phyloP scores from a whole-genome alignment of 352 stramenopile genomes.

The Pythium brassicae region DNA sequence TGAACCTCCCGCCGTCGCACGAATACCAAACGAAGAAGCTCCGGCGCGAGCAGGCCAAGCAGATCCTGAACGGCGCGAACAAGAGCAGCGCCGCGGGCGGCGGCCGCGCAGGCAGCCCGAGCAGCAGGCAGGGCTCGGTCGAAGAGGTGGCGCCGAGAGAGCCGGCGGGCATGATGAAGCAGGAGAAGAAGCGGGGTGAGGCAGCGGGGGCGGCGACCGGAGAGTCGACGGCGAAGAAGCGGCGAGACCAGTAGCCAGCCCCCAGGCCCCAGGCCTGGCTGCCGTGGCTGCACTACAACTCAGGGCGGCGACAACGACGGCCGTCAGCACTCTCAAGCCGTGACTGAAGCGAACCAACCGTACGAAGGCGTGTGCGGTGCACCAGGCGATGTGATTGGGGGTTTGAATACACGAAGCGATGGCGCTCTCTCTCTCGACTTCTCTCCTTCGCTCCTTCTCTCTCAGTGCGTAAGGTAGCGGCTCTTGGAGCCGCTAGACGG shows the following conservation, averaged over 20 bases:
- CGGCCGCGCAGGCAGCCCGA: neutral
- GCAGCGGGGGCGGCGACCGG: neutral
- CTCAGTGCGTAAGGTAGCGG: constrained; percentile 64
- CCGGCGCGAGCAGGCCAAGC: constrained; percentile 77
- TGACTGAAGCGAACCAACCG: too few relatives aligned
- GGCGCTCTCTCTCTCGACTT: neutral
- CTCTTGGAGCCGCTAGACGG: constrained; percentile 35
- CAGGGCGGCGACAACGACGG: neutral
- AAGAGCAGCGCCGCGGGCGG: constrained; percentile 17
- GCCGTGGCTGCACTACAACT: too few relatives aligned
- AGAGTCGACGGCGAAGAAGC: constrained; percentile 48
- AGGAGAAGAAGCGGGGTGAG: constrained; percentile 29
- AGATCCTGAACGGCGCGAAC: constrained; percentile 41
- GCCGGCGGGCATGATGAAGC: constrained; percentile 21
- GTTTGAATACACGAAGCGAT: neutral
- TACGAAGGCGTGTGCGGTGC: too few relatives aligned
- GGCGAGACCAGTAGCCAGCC: constrained; percentile 42
- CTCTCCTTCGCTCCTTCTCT: neutral
- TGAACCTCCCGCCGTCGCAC: constrained; percentile 75
- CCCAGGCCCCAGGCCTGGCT: too few relatives aligned
- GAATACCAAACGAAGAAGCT: constrained; percentile 91
- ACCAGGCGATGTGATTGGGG: too few relatives aligned
- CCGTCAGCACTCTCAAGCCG: too few relatives aligned
- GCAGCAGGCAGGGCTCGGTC: constrained; percentile 4
- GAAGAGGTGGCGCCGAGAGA: constrained; percentile 16